Evolutionary conservation across 2,329 filamentous ascomycete genomes (phyloP).

Genomic region (Pseudocercospora cruenta): DNA sequence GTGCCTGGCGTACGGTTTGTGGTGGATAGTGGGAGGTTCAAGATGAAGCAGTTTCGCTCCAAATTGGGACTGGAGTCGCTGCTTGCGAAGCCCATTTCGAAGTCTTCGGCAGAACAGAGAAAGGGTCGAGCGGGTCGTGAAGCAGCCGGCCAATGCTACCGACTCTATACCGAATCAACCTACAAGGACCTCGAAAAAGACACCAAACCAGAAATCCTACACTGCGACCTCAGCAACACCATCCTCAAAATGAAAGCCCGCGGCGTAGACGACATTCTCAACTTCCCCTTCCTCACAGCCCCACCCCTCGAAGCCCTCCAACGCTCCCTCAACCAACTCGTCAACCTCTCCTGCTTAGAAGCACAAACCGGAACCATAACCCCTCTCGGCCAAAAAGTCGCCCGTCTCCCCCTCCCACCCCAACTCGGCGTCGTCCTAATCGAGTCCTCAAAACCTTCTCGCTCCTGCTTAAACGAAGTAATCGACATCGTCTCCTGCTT

Average conservation of each 20-base stretch:
- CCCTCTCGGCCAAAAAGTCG: slow-evolving; percentile 72
- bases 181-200: slow-evolving; percentile 72
- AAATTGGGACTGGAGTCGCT: slow-evolving; percentile 87
- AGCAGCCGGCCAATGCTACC: slow-evolving; percentile 83
- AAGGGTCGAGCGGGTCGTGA: slow-evolving; percentile 88
- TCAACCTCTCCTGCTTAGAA: slow-evolving; percentile 75
- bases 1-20: slow-evolving; percentile 91
- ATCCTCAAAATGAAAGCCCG: slow-evolving; percentile 92
- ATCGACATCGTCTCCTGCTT: slow-evolving; percentile 79
- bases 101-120: slow-evolving; percentile 89
- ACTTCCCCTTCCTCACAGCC: slow-evolving; percentile 82
- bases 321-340: slow-evolving; percentile 78
- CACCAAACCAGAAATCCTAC: slow-evolving; percentile 84
- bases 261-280: slow-evolving; percentile 77
- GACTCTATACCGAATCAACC: slow-evolving; percentile 80
- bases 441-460: slow-evolving; percentile 71
- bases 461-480: slow-evolving; percentile 75
- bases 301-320: slow-evolving; percentile 78
- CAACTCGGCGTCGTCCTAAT: slow-evolving; percentile 81
- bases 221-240: slow-evolving; percentile 84
- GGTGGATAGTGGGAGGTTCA: slow-evolving; percentile 89
- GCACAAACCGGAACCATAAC: slow-evolving; percentile 72
- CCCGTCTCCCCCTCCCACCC: slow-evolving; percentile 80
- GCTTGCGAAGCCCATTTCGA: slow-evolving; percentile 85
- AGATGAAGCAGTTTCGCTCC: slow-evolving; percentile 87